Evolutionary conservation across 768 basidiomycete genomes (phyloP).

Genomic region (Amanita polypyramis): DNA sequence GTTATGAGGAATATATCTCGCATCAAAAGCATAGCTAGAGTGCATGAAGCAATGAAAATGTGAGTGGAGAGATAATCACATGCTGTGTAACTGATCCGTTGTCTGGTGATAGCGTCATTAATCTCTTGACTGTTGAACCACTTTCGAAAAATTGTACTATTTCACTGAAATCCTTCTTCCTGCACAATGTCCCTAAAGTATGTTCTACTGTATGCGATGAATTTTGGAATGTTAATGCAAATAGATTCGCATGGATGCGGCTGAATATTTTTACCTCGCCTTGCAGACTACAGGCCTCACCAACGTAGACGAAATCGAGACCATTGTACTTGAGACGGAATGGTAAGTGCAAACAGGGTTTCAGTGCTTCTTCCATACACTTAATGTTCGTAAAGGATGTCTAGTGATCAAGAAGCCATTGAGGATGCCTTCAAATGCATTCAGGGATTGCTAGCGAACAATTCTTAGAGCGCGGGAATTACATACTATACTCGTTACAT

Average conservation of each 20-base stretch:
- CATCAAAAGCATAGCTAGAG: slow-evolving; percentile 76
- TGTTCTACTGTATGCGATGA: not conserved
- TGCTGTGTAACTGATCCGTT: not conserved
- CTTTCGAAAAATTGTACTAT: slow-evolving; percentile 34
- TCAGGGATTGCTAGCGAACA: not conserved
- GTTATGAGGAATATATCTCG: slow-evolving; percentile 51
- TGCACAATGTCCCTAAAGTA: slow-evolving; percentile 76
- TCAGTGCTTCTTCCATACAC: not conserved
- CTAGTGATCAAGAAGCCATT: slow-evolving; percentile 1
- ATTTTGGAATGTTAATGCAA: not conserved
- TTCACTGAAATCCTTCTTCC: slow-evolving; percentile 50
- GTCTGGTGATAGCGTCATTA: slow-evolving; percentile 42
- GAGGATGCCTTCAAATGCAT: slow-evolving; percentile 2
- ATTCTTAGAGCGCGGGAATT: slow-evolving; percentile 3
- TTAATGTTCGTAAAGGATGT: slow-evolving; percentile 4
- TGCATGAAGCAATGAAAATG: slow-evolving; percentile 80
- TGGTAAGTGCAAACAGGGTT: slow-evolving; percentile 38
- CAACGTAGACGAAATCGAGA: slow-evolving; percentile 55
- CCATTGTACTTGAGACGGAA: slow-evolving; percentile 69
- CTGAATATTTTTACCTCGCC: slow-evolving; percentile 73
- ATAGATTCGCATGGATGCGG: slow-evolving; percentile 71
- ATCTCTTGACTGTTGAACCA: slow-evolving; percentile 44
- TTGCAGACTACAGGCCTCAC: slow-evolving; percentile 63
- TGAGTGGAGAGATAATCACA: slow-evolving; percentile 17
- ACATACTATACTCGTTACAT: not conserved